phyloP scores from a whole-genome alignment of 495 filamentous ascomycete genomes.

The Penicillium odoratum region DNA sequence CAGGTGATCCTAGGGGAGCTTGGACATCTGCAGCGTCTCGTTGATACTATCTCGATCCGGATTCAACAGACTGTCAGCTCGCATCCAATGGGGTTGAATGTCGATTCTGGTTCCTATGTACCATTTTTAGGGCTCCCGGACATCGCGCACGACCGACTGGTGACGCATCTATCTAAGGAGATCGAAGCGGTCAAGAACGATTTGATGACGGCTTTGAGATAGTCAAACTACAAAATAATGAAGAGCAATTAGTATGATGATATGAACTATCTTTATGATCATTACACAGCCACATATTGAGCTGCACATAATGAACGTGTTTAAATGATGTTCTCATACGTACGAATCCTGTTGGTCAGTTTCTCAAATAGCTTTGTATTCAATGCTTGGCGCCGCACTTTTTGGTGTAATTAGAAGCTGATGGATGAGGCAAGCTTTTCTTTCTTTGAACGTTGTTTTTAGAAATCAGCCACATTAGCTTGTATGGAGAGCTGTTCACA shows the following conservation, averaged over 20 bases:
- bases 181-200: neutral
- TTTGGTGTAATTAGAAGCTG: too few species aligned
- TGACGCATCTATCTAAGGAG: neutral
- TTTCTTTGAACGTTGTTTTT: too few species aligned
- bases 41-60: conserved; percentile 9
- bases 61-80: neutral
- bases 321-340: too few species aligned
- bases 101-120: neutral
- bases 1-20: conserved; percentile 5
- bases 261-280: neutral
- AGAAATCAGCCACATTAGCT: too few species aligned
- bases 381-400: too few species aligned
- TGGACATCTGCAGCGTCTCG: conserved; percentile 8
- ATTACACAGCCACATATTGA: too few species aligned
- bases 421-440: too few species aligned
- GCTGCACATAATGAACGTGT: too few species aligned
- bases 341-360: too few species aligned
- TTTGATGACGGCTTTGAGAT: neutral
- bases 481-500: too few species aligned
- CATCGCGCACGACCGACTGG: neutral
- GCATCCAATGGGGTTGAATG: neutral
- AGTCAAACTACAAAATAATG: neutral
- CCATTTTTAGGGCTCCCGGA: neutral
- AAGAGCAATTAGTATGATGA: neutral
- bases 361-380: too few species aligned